Evolutionary conservation across 805 yeast genomes (phyloP).

Genomic region (Kuraishia capsulata): DNA sequence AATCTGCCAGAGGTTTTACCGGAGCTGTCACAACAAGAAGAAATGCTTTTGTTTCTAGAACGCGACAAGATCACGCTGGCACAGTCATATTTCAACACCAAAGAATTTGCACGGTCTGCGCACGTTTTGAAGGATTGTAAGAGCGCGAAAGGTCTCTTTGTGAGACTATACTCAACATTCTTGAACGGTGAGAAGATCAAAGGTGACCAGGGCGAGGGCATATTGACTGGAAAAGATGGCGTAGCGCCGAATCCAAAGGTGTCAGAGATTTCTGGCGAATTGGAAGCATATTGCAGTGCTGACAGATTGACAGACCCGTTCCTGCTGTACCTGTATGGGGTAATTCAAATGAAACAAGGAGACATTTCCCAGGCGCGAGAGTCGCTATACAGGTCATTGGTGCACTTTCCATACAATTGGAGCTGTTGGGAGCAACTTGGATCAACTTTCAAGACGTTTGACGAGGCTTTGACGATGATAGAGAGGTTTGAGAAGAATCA

Average conservation of each 20-base stretch:
- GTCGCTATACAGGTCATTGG: conserved; percentile 50
- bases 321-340: conserved; percentile 64
- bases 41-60: conserved; percentile 23
- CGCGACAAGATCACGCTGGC: conserved; percentile 49
- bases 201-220: conserved; percentile 65
- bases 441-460: conserved; percentile 48
- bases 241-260: conserved; percentile 19
- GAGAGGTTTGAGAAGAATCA: conserved; percentile 27
- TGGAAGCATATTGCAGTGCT: conserved; percentile 22
- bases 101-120: conserved; percentile 78
- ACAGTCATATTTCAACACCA: conserved; percentile 64
- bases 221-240: conserved; percentile 35
- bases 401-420: conserved; percentile 82
- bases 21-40: conserved; percentile 10
- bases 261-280: conserved; percentile 29
- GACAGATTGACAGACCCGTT: conserved; percentile 38
- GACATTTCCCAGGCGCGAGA: conserved; percentile 53
- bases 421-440: conserved; percentile 82
- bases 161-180: conserved; percentile 59
- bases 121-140: conserved; percentile 41
- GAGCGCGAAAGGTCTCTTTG: conserved; percentile 46
- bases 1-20: neutral
- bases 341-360: conserved; percentile 53
- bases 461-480: conserved; percentile 41
- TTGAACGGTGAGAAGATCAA: conserved; percentile 70